phyloP scores from a whole-genome alignment of 2,329 filamentous ascomycete genomes.

The Paramyrothecium roridum region DNA sequence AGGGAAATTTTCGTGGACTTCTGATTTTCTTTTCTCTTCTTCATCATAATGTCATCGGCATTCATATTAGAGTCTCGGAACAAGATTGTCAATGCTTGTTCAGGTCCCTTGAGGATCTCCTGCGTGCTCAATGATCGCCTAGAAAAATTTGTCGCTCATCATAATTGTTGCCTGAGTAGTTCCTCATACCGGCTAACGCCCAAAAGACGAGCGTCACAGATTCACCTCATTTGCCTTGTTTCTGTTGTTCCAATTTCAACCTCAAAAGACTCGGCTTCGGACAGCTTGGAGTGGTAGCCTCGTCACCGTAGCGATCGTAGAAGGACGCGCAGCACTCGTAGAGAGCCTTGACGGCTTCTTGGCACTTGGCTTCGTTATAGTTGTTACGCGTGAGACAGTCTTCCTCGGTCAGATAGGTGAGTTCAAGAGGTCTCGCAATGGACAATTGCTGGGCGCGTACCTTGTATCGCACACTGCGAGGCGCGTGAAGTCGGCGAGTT shows the following conservation, averaged over 20 bases:
- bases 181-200: constrained; percentile 40
- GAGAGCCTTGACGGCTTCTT: constrained; percentile 72
- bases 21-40: constrained; percentile 42
- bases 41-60: constrained; percentile 73
- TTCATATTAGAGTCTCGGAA: constrained; percentile 99
- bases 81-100: constrained; percentile 87
- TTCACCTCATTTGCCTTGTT: constrained; percentile 27
- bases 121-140: constrained; percentile 98
- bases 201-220: constrained; percentile 44
- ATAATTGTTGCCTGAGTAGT: constrained; percentile 62
- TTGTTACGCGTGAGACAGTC: constrained; percentile 81
- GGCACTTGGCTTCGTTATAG: constrained; percentile 83
- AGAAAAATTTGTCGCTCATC: constrained; percentile 76
- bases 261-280: constrained; percentile 77
- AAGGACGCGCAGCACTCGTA: constrained; percentile 94
- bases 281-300: constrained; percentile 76
- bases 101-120: constrained; percentile 78
- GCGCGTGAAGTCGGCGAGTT: constrained; percentile 5
- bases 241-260: constrained; percentile 80
- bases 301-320: constrained; percentile 75
- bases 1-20: constrained; percentile 19
- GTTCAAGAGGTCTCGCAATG: constrained; percentile 4
- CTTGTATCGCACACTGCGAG: constrained; percentile 80
- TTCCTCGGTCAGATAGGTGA: constrained; percentile 30
- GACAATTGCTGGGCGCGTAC: constrained; percentile 41